Evolutionary conservation across 441 rosid species (phyloP), one percentile per base, ranked within the genome.

Genomic region (Pelargonium cotyledonis): DNA sequence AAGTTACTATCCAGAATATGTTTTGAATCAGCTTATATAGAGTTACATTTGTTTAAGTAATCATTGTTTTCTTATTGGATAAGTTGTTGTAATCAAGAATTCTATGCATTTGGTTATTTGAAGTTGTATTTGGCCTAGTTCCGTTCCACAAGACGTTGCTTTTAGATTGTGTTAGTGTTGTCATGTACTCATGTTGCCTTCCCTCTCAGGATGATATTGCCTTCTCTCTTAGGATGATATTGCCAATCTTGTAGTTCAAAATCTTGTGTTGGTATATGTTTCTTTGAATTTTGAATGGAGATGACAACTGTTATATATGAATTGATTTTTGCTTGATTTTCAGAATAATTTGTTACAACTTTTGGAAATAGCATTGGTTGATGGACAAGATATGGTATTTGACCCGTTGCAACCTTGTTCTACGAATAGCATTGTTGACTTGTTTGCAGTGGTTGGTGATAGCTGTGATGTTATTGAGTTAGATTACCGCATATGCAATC

Each of bases 301-400:
- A 64, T 77, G 51, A 18, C 76, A 21, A 19, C 70, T 69, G 40
- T 70, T 23, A 4, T 74, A 68, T 76, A 15, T 62, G 68, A 67
- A 58, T 31, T 76, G 70, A 68, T 76, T 57, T 72, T 75, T 70
- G 43, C 65, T 74, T 77, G 43, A 47, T 78, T 71, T 66, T 61
- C 86, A 96, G 99, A 86, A 76, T 68, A 78, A 83, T 78, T 72
- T 84, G 77, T 67, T 86, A 65, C 79, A 76, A 44, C 86, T 91
- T 68, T 73, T 94, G 94, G 99, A 96, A 88, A 77, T 86, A 73
- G 89, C 89, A 72, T 80, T 88, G 83, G 79, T 84, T 76, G 88
- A 84, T 79, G 85, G 81, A 77, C 73, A 77, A 18, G 95, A 90
- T 75, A 89, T 81, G 83, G 71, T 73, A 18, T 78, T 78, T 77